Evolutionary conservation across 768 basidiomycete species (phyloP).

Genomic region (Galerina sulciceps): DNA sequence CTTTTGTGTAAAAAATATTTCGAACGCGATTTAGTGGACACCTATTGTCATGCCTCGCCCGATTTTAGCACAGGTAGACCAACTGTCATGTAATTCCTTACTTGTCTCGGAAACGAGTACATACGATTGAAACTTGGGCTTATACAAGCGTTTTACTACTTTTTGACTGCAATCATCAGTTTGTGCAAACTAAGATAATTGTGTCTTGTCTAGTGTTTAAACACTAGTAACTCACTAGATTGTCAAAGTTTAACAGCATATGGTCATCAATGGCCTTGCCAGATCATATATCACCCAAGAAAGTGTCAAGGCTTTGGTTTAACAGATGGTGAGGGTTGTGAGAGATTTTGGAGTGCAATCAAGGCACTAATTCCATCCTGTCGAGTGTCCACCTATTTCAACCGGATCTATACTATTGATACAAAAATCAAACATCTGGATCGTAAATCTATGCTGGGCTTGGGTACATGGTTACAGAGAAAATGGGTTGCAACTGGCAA

Average conservation of each 20-base stretch:
- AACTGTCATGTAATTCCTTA: too few relatives aligned
- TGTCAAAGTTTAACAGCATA: slow-evolving; percentile 28
- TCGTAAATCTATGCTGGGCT: background rate
- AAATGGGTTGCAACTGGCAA: slow-evolving; percentile 1
- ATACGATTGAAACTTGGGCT: too few relatives aligned
- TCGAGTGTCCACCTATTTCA: slow-evolving; percentile 12
- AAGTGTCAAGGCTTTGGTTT: slow-evolving; percentile 32
- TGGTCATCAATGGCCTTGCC: slow-evolving; percentile 44
- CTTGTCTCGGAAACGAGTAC: too few relatives aligned
- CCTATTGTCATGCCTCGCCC: too few relatives aligned
- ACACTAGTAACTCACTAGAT: too few relatives aligned
- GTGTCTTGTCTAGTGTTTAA: too few relatives aligned
- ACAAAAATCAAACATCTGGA: background rate
- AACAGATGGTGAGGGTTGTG: slow-evolving; percentile 33
- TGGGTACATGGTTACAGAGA: slow-evolving; percentile 9
- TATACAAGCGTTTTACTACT: too few relatives aligned
- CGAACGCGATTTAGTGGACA: too few relatives aligned
- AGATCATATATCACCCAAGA: slow-evolving; percentile 38
- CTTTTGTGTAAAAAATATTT: too few relatives aligned
- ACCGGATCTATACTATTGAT: slow-evolving; percentile 14
- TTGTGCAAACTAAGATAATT: too few relatives aligned
- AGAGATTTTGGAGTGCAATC: slow-evolving; percentile 17
- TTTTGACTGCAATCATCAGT: too few relatives aligned
- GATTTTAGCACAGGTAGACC: too few relatives aligned
- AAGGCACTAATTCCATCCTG: slow-evolving; percentile 18